Evolutionary conservation across 257 asterid species (phyloP), one percentile per base, ranked within the genome.

Genomic region (Ligustrum vulgare): DNA sequence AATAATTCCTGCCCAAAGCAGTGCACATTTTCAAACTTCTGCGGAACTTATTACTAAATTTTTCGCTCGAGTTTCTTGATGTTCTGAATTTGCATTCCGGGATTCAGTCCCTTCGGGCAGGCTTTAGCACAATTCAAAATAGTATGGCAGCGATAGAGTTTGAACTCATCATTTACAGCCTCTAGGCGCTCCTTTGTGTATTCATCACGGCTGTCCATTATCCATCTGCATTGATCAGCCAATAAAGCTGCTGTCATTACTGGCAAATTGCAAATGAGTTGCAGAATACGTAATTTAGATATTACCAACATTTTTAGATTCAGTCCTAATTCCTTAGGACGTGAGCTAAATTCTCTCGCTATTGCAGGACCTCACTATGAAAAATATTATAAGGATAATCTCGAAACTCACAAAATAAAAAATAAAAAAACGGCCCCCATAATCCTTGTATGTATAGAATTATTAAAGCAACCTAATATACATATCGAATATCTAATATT

Each of bases 121-220:
- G 45, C 45, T 9, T 39, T 39, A 9, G 45, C 45, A 39, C 45
- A 39, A 39, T 39, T 39, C 45, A 39, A 39, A 39, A 39, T 39
- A 39, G 45, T 39, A 39, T 39, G 45, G 13, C 45, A 39, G 45
- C 45, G 45, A 39, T 39, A 39, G 45, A 39, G 45, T 39, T 39
- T 39, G 45, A 39, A 39, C 13, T 39, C 45, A 39, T 39, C 45
- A 13, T 39, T 8, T 39, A 39, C 45, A 39, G 45, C 86, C 1
- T 86, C 90, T 70, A 86, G 73, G 0, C 90, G 88, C 77, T 83
- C 90, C 74, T 81, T 71, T 9, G 90, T 86, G 75, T 68, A 83
- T 64, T 86, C 90, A 65, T 86, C 90, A 12, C 90, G 88, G 77
- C 90, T 86, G 75, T 86, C 88, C 90, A 86, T 86, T 66, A 86